Evolutionary conservation across 208 protist species (phyloP).

Genomic region (Tritrichomonas musculus): DNA sequence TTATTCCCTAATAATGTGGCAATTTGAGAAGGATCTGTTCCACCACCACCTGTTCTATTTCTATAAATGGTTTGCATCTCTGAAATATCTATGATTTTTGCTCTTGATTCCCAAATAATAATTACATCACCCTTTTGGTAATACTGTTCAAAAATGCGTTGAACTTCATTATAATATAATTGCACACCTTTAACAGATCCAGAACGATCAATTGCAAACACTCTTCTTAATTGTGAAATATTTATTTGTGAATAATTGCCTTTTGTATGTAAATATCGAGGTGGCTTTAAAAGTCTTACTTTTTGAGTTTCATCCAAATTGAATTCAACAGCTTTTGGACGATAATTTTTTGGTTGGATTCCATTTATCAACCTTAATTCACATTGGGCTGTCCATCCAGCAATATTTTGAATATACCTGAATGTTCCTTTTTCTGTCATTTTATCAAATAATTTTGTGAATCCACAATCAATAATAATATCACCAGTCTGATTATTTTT

Average conservation of each 20-base stretch:
- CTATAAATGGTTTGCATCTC: too few relatives aligned
- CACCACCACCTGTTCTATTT: neutral
- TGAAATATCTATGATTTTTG: too few relatives aligned
- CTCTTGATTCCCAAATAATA: too few relatives aligned
- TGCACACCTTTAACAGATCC: too few relatives aligned
- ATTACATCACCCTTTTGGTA: too few relatives aligned
- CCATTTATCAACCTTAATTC: neutral
- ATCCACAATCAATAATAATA: conserved; percentile 1
- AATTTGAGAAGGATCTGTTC: neutral
- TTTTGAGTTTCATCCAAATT: neutral
- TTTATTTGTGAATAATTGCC: too few relatives aligned
- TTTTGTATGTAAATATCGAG: too few relatives aligned
- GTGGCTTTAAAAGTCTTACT: too few relatives aligned
- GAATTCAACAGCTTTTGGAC: neutral
- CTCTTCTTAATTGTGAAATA: too few relatives aligned
- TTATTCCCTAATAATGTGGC: neutral
- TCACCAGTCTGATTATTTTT: neutral
- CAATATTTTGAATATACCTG: neutral
- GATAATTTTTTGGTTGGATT: neutral
- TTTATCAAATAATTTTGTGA: neutral
- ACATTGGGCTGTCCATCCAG: neutral
- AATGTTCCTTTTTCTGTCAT: neutral
- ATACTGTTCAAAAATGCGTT: too few relatives aligned
- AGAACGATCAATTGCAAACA: too few relatives aligned
- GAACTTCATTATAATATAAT: too few relatives aligned